Conservation (phyloP, 1,284 basidiomycete genomes). For the Cryptococcus sp. region DNA sequence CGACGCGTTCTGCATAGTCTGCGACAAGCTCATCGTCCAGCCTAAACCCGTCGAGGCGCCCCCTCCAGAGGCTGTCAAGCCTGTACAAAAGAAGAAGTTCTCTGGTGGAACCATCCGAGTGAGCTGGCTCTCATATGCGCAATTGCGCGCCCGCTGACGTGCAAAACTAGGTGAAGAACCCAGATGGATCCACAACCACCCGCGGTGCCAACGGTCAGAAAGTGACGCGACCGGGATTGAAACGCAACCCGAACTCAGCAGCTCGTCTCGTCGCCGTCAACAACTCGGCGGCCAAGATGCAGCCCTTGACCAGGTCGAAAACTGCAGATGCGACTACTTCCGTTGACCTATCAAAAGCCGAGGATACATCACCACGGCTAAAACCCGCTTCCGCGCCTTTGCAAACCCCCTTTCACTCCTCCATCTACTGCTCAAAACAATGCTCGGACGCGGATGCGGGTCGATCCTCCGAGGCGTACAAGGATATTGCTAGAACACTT, state of each 20-base stretch:
- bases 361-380: conserved; percentile 8
- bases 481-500: conserved; percentile 35
- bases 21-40: conserved; percentile 41
- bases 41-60: conserved; percentile 19
- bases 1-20: conserved; percentile 47
- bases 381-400: conserved; percentile 7
- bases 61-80: conserved; percentile 12
- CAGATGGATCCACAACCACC: conserved; percentile 47
- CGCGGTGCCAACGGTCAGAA: conserved; percentile 45
- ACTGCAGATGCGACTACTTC: conserved; percentile 22
- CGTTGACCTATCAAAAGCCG: background rate
- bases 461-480: conserved; percentile 28
- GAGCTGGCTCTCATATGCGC: conserved; percentile 16
- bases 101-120: conserved; percentile 45
- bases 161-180: conserved; percentile 39
- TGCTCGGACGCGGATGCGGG: conserved; percentile 40
- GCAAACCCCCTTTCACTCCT: conserved; percentile 26
- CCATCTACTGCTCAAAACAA: conserved; percentile 44
- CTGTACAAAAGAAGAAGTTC: conserved; percentile 30
- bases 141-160: background rate
- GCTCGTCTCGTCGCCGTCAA: conserved; percentile 29
- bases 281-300: conserved; percentile 24
- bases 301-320: conserved; percentile 34
- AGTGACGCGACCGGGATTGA: conserved; percentile 36
- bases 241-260: conserved; percentile 32